Evolutionary conservation across 257 asterid species (phyloP).

Genomic region (Penstemon eatonii): DNA sequence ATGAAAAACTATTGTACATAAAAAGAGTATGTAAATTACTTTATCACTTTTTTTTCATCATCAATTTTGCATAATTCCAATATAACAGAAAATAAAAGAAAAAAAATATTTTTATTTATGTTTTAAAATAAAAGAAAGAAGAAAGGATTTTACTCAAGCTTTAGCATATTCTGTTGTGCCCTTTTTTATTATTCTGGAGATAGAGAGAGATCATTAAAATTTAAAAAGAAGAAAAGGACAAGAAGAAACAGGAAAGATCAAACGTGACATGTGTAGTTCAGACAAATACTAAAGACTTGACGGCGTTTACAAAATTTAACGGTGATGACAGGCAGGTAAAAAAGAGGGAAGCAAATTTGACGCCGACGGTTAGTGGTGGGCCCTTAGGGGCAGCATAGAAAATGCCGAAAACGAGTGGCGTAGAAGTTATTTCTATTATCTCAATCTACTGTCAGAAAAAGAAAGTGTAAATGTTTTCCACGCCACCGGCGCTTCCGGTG

Average conservation of each 20-base stretch:
- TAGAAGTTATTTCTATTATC: conserved; percentile 8
- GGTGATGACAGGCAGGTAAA: neutral
- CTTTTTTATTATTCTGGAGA: too few relatives aligned
- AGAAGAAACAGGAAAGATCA: neutral
- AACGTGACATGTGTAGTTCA: conserved; percentile 16
- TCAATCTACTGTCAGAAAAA: conserved; percentile 9
- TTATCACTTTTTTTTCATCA: too few relatives aligned
- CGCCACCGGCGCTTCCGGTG: conserved; percentile 36
- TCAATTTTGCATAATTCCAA: too few relatives aligned
- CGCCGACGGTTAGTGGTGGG: conserved; percentile 30
- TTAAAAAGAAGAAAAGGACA: neutral
- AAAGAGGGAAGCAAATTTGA: conserved; percentile 6
- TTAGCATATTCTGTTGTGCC: too few relatives aligned
- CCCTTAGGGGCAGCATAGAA: conserved; percentile 23
- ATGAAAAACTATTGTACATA: too few relatives aligned
- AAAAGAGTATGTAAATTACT: too few relatives aligned
- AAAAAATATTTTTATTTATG: too few relatives aligned
- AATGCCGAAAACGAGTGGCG: conserved; percentile 35
- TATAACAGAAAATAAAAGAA: too few relatives aligned
- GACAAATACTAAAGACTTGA: neutral
- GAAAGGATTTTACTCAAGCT: too few relatives aligned
- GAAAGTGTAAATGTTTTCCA: conserved; percentile 24
- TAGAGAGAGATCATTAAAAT: too few relatives aligned
- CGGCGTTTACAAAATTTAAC: conserved; percentile 22
- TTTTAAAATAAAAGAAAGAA: too few relatives aligned